Percentiles rank a stretch among this genome's conserved stretches.
Conservation (phyloP, 208 protist species). For the Leishmania arabica region DNA sequence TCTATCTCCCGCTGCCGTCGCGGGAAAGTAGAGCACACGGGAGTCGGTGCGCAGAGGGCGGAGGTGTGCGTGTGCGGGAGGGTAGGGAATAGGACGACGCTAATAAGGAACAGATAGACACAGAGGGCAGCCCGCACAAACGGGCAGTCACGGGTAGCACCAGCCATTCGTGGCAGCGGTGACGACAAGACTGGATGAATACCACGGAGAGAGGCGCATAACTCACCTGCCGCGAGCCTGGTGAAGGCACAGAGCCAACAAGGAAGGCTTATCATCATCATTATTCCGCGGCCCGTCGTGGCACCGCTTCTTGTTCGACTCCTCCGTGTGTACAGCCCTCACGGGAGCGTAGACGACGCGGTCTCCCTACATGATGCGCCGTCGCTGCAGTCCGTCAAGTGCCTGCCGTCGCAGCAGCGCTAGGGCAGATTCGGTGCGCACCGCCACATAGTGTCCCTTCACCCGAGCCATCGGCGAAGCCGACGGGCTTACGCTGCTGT, state of each 20-base stretch:
- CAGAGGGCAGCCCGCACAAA: neutral
- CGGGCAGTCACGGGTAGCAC: neutral
- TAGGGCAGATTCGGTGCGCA: neutral
- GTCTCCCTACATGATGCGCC: constrained; percentile 8
- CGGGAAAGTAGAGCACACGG: neutral
- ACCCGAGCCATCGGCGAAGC: neutral
- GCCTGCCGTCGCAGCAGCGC: constrained; percentile 23
- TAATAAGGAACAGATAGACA: neutral
- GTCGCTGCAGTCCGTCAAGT: constrained; percentile 14
- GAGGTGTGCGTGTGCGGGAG: neutral
- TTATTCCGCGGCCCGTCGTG: neutral
- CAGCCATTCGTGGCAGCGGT: neutral
- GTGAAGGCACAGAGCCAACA: neutral
- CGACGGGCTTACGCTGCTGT: neutral
- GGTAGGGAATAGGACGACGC: neutral
- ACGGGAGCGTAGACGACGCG: neutral
- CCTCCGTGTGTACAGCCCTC: neutral
- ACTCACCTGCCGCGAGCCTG: neutral
- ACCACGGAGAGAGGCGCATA: neutral
- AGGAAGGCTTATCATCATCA: neutral
- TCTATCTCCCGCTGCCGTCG: neutral
- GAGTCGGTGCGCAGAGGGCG: neutral
- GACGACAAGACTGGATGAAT: neutral
- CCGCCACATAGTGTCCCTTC: neutral
- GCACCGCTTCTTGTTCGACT: neutral